Conservation (phyloP, 1,139 yeast species). For the Saccharomyces uvarum region DNA sequence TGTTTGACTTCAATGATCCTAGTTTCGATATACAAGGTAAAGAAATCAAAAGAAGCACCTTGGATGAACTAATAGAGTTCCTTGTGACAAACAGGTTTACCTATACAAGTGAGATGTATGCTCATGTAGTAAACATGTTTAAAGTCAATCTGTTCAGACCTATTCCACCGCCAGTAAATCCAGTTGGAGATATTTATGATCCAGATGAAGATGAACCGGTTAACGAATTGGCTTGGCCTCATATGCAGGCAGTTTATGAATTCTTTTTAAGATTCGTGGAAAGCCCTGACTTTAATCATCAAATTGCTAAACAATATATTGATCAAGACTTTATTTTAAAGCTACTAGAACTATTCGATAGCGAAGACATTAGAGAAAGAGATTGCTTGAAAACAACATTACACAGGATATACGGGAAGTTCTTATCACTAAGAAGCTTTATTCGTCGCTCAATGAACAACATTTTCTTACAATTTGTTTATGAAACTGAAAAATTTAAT, state of each 20-base stretch:
- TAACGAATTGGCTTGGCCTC: slow-evolving; percentile 96
- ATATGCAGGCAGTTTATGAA: slow-evolving; percentile 94
- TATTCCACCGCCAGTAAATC: slow-evolving; percentile 96
- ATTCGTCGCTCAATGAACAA: slow-evolving; percentile 87
- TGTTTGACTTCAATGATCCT: slow-evolving; percentile 92
- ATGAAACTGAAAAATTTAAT: slow-evolving; percentile 92
- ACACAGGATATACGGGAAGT: slow-evolving; percentile 93
- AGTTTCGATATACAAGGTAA: slow-evolving; percentile 87
- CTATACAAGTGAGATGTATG: slow-evolving; percentile 86
- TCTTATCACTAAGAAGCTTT: slow-evolving; percentile 79
- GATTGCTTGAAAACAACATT: slow-evolving; percentile 91
- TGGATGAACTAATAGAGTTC: slow-evolving; percentile 83
- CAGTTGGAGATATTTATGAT: slow-evolving; percentile 89
- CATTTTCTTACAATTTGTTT: slow-evolving; percentile 84
- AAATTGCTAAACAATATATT: slow-evolving; percentile 84
- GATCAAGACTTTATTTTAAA: slow-evolving; percentile 83
- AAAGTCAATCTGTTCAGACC: slow-evolving; percentile 84
- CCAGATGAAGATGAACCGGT: slow-evolving; percentile 99
- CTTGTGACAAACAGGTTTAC: slow-evolving; percentile 74
- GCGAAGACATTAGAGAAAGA: slow-evolving; percentile 94
- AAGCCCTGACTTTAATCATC: slow-evolving; percentile 90
- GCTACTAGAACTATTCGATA: slow-evolving; percentile 81
- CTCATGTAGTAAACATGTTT: slow-evolving; percentile 84
- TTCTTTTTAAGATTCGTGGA: slow-evolving; percentile 88
- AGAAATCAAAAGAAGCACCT: slow-evolving; percentile 77